Conservation (phyloP, 495 filamentous ascomycete genomes). For the Massariosphaeria phaeospora region DNA sequence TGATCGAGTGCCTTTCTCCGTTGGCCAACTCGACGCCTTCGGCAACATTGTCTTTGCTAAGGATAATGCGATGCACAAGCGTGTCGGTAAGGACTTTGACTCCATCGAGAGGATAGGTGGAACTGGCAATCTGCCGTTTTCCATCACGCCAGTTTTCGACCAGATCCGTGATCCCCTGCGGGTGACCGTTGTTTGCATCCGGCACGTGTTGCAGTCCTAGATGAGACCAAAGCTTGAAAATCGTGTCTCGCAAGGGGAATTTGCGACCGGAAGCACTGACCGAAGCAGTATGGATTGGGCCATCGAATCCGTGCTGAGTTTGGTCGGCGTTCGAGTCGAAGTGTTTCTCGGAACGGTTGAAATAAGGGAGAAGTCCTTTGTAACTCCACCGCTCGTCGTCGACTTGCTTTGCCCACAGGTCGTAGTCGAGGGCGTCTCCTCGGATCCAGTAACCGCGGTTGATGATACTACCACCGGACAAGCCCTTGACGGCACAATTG, state of each 20-base stretch:
- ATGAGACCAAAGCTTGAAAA: slow-evolving; percentile 10
- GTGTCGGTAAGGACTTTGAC: slow-evolving; percentile 15
- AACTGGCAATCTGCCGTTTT: slow-evolving; percentile 24
- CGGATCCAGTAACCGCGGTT: slow-evolving; percentile 52
- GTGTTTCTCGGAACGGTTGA: slow-evolving; percentile 40
- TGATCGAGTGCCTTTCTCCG: slow-evolving; percentile 35
- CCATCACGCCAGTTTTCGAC: slow-evolving; percentile 24
- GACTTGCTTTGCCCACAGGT: slow-evolving; percentile 10
- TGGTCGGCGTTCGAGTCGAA: slow-evolving; percentile 16
- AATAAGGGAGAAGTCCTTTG: slow-evolving; percentile 33
- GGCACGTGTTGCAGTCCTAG: slow-evolving; percentile 3
- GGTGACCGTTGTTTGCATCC: slow-evolving; percentile 17
- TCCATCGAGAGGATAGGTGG: slow-evolving; percentile 12
- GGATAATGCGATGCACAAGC: slow-evolving; percentile 18
- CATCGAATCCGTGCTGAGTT: slow-evolving; percentile 20
- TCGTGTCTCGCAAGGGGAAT: slow-evolving; percentile 10
- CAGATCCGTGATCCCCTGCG: slow-evolving; percentile 18
- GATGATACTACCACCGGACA: slow-evolving; percentile 59
- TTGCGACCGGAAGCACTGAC: slow-evolving; percentile 12
- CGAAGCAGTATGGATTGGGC: slow-evolving; percentile 14
- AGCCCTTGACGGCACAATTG: slow-evolving; percentile 53
- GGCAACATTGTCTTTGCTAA: not conserved
- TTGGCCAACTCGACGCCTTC: slow-evolving; percentile 37
- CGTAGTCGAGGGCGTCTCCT: not conserved
- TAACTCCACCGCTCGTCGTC: slow-evolving; percentile 21